A percentile compares a stretch with the other conserved stretches of the same genome.
These are phyloP conservation scores for Cyberlindnera americana DNA, from an alignment of 805 yeast genomes.

Conservation along the genomic window DNA sequence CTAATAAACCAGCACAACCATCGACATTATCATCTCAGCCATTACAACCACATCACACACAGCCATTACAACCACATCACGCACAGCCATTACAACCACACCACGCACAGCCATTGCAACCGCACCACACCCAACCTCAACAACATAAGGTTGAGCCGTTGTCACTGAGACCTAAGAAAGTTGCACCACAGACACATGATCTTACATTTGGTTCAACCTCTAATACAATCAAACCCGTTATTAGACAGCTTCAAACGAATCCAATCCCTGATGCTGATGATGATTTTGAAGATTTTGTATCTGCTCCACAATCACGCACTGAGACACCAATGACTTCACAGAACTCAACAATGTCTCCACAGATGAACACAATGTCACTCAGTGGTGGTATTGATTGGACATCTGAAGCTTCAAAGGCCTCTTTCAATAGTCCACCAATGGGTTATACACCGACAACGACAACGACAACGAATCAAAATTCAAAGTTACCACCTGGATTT, in stretches of 20 bases:
- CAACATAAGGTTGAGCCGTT: slow-evolving; percentile 21
- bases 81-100: no score
- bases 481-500: slow-evolving; percentile 40
- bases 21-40: slow-evolving; percentile 14
- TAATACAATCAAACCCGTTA: slow-evolving; percentile 14
- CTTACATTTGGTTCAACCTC: slow-evolving; percentile 20
- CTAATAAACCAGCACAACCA: slow-evolving; percentile 9
- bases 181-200: not conserved
- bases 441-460: not conserved
- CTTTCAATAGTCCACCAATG: not conserved
- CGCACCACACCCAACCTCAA: slow-evolving; percentile 8
- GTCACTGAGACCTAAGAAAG: slow-evolving; percentile 17
- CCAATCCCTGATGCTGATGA: slow-evolving; percentile 24
- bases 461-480: not conserved
- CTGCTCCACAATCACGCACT: slow-evolving; percentile 27
- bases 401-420: slow-evolving; percentile 12
- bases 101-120: slow-evolving; percentile 4
- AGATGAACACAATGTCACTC: slow-evolving; percentile 1
- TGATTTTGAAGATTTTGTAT: slow-evolving; percentile 30
- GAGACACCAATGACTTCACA: slow-evolving; percentile 15
- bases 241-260: slow-evolving; percentile 13
- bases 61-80: not conserved
- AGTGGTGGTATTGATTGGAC: slow-evolving; percentile 23
- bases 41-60: slow-evolving; percentile 17
- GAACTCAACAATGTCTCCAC: not conserved